A percentile compares a stretch with the other conserved stretches of the same genome.
phyloP scores from a whole-genome alignment of 495 filamentous ascomycete species.

The Tuber indicum region DNA sequence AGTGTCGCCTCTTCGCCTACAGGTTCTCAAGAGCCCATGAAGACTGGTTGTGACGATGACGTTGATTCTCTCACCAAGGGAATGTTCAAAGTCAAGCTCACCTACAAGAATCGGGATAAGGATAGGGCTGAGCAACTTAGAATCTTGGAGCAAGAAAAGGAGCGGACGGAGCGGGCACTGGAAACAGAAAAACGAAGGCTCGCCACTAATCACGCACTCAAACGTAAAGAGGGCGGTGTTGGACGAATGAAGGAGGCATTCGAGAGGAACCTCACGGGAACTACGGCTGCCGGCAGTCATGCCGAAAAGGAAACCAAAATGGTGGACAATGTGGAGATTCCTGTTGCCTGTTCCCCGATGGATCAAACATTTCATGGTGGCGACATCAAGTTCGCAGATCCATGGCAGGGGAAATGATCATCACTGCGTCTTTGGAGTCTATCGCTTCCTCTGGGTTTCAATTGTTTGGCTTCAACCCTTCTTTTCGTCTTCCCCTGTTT shows the following conservation, averaged over 20 bases:
- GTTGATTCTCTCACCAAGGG: slow-evolving; percentile 25
- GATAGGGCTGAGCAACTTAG: slow-evolving; percentile 23
- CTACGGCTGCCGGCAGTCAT: slow-evolving; percentile 2
- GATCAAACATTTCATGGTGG: slow-evolving; percentile 28
- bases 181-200: slow-evolving; percentile 24
- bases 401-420: slow-evolving; percentile 3
- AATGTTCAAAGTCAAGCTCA: slow-evolving; percentile 33
- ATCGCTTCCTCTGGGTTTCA: neutral
- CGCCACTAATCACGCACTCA: neutral
- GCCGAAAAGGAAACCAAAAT: slow-evolving; percentile 34
- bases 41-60: slow-evolving; percentile 8
- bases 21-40: slow-evolving; percentile 4
- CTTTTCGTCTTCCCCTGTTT: neutral
- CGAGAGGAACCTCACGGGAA: neutral
- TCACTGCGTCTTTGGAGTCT: neutral
- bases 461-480: neutral
- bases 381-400: slow-evolving; percentile 25
- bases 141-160: slow-evolving; percentile 29
- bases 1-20: slow-evolving; percentile 13
- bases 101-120: slow-evolving; percentile 34
- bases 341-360: neutral
- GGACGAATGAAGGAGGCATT: slow-evolving; percentile 8
- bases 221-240: slow-evolving; percentile 6
- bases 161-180: slow-evolving; percentile 25
- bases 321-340: slow-evolving; percentile 8